Conservation (phyloP, 108 stramenopile species). For the Parmales sp. region DNA sequence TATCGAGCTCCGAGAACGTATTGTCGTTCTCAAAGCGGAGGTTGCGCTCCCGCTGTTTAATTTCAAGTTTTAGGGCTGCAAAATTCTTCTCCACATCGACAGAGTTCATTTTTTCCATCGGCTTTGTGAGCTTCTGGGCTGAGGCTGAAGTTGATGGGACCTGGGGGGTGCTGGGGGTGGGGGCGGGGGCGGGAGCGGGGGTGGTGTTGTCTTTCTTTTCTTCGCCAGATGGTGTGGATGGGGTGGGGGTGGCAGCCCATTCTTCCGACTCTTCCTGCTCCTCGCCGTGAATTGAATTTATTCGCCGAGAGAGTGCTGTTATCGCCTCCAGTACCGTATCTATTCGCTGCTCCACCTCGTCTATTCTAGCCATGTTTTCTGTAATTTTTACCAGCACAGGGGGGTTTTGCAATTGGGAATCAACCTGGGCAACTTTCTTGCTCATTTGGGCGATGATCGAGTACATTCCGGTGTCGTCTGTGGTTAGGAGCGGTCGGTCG, state of each 20-base stretch:
- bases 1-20: not conserved
- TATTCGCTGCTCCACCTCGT: not conserved
- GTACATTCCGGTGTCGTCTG: constrained; percentile 10
- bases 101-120: too few relatives aligned
- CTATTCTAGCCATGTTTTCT: not conserved
- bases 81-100: too few relatives aligned
- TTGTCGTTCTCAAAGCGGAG: not conserved
- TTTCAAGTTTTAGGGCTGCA: not conserved
- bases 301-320: not conserved
- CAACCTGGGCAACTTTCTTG: not conserved
- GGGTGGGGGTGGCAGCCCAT: not conserved
- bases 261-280: too few relatives aligned
- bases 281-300: too few relatives aligned
- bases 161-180: not conserved
- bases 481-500: not conserved
- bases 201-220: not conserved
- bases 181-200: not conserved
- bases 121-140: too few relatives aligned
- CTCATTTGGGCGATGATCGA: not conserved
- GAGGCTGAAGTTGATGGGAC: too few relatives aligned
- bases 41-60: not conserved
- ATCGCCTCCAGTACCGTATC: not conserved
- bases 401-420: not conserved
- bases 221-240: not conserved
- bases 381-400: not conserved